Percentiles rank a stretch among this genome's conserved stretches.
Conservation (phyloP, 2,329 filamentous ascomycete genomes). For the Xylariaceae sp. region DNA sequence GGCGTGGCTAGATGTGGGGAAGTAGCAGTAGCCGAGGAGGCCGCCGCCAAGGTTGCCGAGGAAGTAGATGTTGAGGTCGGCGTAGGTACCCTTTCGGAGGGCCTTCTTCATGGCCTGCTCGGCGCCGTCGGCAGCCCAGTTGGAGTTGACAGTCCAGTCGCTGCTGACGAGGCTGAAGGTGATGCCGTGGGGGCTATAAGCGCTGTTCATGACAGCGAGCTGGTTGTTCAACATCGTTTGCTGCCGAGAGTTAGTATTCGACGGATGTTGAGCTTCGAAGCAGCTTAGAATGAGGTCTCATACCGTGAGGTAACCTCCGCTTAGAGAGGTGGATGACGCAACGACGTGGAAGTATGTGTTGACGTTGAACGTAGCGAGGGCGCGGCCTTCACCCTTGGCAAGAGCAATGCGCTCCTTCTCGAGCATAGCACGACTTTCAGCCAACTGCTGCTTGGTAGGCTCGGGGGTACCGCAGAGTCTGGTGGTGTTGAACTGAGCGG, state of each 20-base stretch:
- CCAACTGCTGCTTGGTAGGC: constrained; percentile 38
- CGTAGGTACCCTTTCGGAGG: constrained; percentile 54
- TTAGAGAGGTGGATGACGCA: constrained; percentile 38
- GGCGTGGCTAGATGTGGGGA: constrained; percentile 50
- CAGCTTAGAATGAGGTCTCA: constrained; percentile 5
- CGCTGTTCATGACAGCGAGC: constrained; percentile 53
- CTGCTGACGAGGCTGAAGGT: constrained; percentile 52
- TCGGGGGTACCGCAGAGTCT: constrained; percentile 39
- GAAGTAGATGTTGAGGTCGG: constrained; percentile 57
- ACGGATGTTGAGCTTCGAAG: neutral
- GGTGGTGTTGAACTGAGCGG: constrained; percentile 31
- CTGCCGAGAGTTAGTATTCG: constrained; percentile 36
- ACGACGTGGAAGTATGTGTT: constrained; percentile 51
- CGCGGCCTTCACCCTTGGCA: constrained; percentile 31
- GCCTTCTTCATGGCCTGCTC: constrained; percentile 53
- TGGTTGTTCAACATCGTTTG: constrained; percentile 48
- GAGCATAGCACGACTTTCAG: constrained; percentile 35
- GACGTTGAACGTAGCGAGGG: constrained; percentile 41
- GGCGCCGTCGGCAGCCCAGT: constrained; percentile 52
- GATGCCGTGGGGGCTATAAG: constrained; percentile 52
- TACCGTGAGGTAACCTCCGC: constrained; percentile 48
- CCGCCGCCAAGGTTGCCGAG: constrained; percentile 44
- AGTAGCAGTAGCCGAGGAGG: constrained; percentile 55
- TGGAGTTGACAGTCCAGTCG: constrained; percentile 54
- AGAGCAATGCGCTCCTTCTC: constrained; percentile 34